These are phyloP conservation scores for Hanseniaspora jakobsenii DNA, from an alignment of 805 yeast genomes.

Conservation along the genomic window DNA sequence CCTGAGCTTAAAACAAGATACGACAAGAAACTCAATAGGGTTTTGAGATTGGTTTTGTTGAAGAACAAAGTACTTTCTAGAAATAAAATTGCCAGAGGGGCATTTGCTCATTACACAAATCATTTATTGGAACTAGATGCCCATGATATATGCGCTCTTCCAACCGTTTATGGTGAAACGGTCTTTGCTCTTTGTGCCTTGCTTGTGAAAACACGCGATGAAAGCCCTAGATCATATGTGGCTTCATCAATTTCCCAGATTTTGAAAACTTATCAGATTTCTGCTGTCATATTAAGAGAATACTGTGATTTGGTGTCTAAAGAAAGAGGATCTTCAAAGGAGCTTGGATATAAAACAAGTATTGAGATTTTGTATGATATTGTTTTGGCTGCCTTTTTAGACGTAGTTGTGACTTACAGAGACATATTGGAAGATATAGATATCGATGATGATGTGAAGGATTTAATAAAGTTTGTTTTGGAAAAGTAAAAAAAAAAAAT, in stretches of 20 bases:
- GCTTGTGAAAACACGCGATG: conserved; percentile 43
- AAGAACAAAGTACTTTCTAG: background rate
- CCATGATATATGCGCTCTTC: conserved; percentile 47
- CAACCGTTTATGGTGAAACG: conserved; percentile 54
- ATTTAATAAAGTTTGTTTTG: conserved; percentile 60
- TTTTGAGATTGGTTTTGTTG: background rate
- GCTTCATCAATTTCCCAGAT: conserved; percentile 46
- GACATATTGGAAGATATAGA: conserved; percentile 52
- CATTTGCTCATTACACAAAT: conserved; percentile 4
- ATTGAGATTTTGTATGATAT: conserved; percentile 50
- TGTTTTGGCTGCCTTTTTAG: conserved; percentile 51
- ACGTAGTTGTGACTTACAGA: conserved; percentile 53
- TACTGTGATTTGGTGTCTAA: conserved; percentile 28
- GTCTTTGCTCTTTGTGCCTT: conserved; percentile 46
- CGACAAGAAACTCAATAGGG: conserved; percentile 1
- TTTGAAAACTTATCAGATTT: conserved; percentile 46
- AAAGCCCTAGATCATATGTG: conserved; percentile 47
- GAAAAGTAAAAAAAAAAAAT: conserved; percentile 30
- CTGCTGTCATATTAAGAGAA: conserved; percentile 43
- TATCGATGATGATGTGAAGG: conserved; percentile 49
- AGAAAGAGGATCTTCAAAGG: conserved; percentile 20
- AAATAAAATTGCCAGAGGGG: no score
- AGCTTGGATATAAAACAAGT: conserved; percentile 28
- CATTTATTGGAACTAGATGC: conserved; percentile 37
- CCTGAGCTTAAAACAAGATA: conserved; percentile 14